Base-by-base conservation (phyloP, 2,329 filamentous ascomycete genomes). In the Didymella sp. region DNA sequence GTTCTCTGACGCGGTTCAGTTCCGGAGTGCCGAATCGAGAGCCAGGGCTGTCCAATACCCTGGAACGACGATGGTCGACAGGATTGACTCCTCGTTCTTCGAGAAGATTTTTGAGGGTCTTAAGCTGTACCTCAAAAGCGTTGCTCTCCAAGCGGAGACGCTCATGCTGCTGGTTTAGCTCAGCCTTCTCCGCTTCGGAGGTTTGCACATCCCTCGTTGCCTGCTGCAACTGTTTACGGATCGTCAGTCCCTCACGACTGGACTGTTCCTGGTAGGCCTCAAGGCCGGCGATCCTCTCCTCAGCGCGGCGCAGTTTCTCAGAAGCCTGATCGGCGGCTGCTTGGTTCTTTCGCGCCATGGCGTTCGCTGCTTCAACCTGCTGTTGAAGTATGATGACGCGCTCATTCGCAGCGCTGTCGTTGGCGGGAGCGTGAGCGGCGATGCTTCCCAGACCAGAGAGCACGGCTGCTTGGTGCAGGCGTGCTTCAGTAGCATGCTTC, bases 191-290 rank as follows among this genome's bases (percentile, higher is more conserved):
- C 30, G 89, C 86, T 64, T 92, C 90, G 24, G 96, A 81, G n/a
- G 85, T 82, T 73, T 96, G 92, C 13, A 89, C 87, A 56, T 99
- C 94, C 63, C 89, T 89, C 74, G 96, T 82, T 4, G 91, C 87
- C 24, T 87, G 84, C 74, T 98, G 95, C 50, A 99, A 84, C 72
- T 98, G 94, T 72, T 95, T 89, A 51, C 95, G 87, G 63, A 98
- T 92, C 31, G 88, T 87, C 51, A 99, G 87, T 45, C 92, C 92
- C 76, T 99, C 96, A 41, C 95, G 87, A 76, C 93, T 98, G 4
- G 93, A 90, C 77, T 99, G 95, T 73, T 99, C 95, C 77, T 99
- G 95, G 75, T 98, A 98, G 25, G 92, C 91, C 76, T 99, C 95
- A 3, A 99, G 84, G 6, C 95, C 95, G 5, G 95, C 96, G 74